Evolutionary conservation across 441 rosid genomes (phyloP), one percentile per base, ranked within the genome.

Genomic region (Erodium moschatum): DNA sequence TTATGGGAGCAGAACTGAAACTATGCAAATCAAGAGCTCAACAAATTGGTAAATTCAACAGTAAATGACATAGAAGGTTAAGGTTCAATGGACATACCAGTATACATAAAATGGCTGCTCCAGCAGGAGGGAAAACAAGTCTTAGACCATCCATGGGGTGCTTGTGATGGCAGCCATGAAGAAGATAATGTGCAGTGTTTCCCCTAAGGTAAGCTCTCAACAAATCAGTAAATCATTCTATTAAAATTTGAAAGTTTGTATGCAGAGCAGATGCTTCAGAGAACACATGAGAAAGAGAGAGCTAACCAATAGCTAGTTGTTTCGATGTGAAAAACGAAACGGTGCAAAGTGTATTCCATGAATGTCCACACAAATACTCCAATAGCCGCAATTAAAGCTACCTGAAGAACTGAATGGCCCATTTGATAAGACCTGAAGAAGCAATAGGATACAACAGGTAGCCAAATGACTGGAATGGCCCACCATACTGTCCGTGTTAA

Each of bases 81-180:
- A 18, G 64, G 27, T 21, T 18, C 29, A 7, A 21, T 24, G 24
- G 15, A 62, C 82, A 63, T 78, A 83, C 86, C 6, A 77, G 84
- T 16, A 76, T 12, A 65, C 65, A 73, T 18, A 83, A 75, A 54
- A 83, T 65, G 48, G 81, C 79, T n/a, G 84, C 75, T 48, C 79
- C 84, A 6, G 77, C 79, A 13, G 86, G 84, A 10, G 86, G 84
- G 40, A 83, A 82, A 75, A 83, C 84, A 35, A 83, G 86, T n/a
- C 86, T 76, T 33, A 80, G 75, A 50, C 27, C 27, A 24, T 24
- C 27, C 27, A 24, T 24, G 27, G 27, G 27, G 27, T 24, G 27
- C 27, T 24, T 80, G 71, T 83, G 84, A 70, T 83, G 86, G 73
- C 82, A 80, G 31, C 86, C 86, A 48, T 82, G 86, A 42, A 82